Conservation (phyloP, 2,329 filamentous ascomycete genomes). For the Didymellaceae sp. region DNA sequence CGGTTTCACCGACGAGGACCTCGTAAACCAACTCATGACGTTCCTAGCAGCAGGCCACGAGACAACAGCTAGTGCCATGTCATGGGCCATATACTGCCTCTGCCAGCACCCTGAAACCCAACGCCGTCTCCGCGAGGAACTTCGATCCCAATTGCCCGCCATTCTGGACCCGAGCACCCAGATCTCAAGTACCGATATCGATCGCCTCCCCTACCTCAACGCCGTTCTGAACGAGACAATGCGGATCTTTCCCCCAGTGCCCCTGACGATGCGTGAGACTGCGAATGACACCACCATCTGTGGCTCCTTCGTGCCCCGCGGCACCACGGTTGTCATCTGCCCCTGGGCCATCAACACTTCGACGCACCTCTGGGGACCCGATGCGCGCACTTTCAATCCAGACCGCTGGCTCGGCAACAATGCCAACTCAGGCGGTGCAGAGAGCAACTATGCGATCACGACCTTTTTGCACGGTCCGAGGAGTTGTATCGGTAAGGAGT, state of each 20-base stretch:
- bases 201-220: slow-evolving; percentile 75
- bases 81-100: slow-evolving; percentile 62
- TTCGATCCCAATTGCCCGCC: slow-evolving; percentile 55
- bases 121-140: slow-evolving; percentile 57
- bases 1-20: slow-evolving; percentile 76
- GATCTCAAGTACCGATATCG: slow-evolving; percentile 65
- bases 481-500: slow-evolving; percentile 82
- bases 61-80: slow-evolving; percentile 62
- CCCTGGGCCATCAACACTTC: slow-evolving; percentile 74
- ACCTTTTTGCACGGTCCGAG: slow-evolving; percentile 88
- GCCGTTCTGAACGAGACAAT: slow-evolving; percentile 81
- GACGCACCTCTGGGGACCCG: slow-evolving; percentile 73
- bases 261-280: slow-evolving; percentile 72
- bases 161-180: slow-evolving; percentile 47
- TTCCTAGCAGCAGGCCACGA: slow-evolving; percentile 76
- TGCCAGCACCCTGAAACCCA: slow-evolving; percentile 59
- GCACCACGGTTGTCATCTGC: slow-evolving; percentile 70
- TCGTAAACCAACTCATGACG: slow-evolving; percentile 91
- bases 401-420: slow-evolving; percentile 61
- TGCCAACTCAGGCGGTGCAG: slow-evolving; percentile 71
- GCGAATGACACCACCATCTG: slow-evolving; percentile 69
- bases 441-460: slow-evolving; percentile 77
- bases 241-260: slow-evolving; percentile 74
- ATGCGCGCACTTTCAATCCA: slow-evolving; percentile 78
- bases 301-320: slow-evolving; percentile 70